Evolutionary conservation across 1,284 basidiomycete species (phyloP), one percentile per base, ranked within the genome.

Genomic region (Sphaerobolus stellatus): DNA sequence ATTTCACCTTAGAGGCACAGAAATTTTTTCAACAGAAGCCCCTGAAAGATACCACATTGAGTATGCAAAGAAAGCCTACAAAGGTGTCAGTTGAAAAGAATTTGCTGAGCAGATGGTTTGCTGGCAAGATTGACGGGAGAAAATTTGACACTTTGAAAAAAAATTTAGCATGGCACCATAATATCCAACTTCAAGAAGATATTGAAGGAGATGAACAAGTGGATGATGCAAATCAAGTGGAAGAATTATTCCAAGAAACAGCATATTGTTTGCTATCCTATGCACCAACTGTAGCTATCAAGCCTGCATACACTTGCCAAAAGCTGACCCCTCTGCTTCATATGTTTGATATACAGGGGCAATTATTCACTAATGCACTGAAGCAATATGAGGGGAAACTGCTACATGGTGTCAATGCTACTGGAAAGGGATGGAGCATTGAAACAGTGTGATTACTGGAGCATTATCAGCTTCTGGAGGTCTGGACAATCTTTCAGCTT

Each of bases 41-140:
- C 61, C 66, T n/a, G 69, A 72, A 48, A 64, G 58, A 0, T 61
- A 71, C 5, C 64, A 67, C 41, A 70, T 70, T 34, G 64, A 70
- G 61, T 58, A 67, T 50, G 64, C 69, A 4, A 73, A 73, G 54
- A 57, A 69, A n/a, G 67, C 64, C 0, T 72, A 70, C 43, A 50
- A 50, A 38, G 48, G 9, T 34, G 34, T 27, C 14, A 50, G 48
- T 22, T 4, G 24, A 40, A 38, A 50, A 22, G 25, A 36, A 8
- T 50, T 13, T n/a, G n/a, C 25, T 16, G 14, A 40, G 13, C 46
- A 48, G n/a, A 48, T 48, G 46, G 34, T 40, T 2, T n/a, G 25
- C 11, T 3, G n/a, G 14, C 18, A 18, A 13, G 29, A 50, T 30
- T n/a, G 48, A 27, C 31, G 38, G 4, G 46, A 48, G 31, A 48